A percentile compares a stretch with the other conserved stretches of the same genome.
These are phyloP conservation scores for Tricholoma hemisulphureum DNA, from an alignment of 768 basidiomycete genomes.

Conservation along the genomic window DNA sequence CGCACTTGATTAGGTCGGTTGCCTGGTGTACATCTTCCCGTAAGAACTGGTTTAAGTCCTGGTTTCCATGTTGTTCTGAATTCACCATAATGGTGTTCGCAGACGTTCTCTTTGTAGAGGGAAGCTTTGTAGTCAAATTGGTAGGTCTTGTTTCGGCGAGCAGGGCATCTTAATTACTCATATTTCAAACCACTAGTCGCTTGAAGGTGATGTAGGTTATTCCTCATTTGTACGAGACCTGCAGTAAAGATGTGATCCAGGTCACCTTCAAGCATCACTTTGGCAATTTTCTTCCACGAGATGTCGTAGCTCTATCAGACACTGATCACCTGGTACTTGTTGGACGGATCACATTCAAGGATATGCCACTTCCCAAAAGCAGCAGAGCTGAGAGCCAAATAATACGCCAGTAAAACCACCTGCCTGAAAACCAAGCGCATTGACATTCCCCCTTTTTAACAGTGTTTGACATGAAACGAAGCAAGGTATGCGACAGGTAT, in stretches of 20 bases:
- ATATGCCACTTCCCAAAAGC: not conserved
- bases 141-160: not conserved
- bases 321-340: not conserved
- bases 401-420: not conserved
- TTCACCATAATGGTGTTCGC: not conserved
- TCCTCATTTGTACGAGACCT: not conserved
- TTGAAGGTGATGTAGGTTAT: slow-evolving; percentile 7
- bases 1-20: slow-evolving; percentile 10
- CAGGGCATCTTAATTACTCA: not conserved
- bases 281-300: not conserved
- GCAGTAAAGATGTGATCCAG: not conserved
- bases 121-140: slow-evolving; percentile 10
- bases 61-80: not conserved
- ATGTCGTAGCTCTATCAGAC: not conserved
- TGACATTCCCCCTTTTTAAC: not conserved
- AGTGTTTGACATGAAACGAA: slow-evolving; percentile 1
- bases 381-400: slow-evolving; percentile 3
- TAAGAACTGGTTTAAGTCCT: not conserved
- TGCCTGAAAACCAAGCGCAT: not conserved
- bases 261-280: not conserved
- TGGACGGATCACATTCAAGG: not conserved
- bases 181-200: not conserved
- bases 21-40: slow-evolving; percentile 4
- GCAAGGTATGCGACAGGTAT: not conserved
- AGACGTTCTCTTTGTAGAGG: slow-evolving; percentile 13